phyloP scores from a whole-genome alignment of 768 basidiomycete species.

The Auricularia cornea region DNA sequence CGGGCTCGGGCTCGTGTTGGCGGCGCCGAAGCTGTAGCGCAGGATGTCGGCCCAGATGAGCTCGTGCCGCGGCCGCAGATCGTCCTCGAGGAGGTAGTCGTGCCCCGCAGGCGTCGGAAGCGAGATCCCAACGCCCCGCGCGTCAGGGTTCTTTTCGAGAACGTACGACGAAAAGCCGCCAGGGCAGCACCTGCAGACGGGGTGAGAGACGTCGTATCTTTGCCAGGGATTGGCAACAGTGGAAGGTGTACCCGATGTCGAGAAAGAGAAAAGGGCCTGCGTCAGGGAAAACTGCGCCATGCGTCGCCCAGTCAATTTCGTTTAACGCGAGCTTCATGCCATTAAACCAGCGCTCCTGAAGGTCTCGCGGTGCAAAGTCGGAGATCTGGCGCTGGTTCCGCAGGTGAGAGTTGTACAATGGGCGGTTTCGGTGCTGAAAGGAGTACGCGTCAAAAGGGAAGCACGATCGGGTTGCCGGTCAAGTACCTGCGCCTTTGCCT shows the following conservation, averaged over 20 bases:
- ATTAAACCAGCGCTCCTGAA: constrained; percentile 9
- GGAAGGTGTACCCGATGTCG: constrained; percentile 19
- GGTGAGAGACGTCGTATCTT: background rate
- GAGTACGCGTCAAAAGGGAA: too few relatives aligned
- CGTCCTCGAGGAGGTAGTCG: constrained; percentile 14
- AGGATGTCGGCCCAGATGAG: constrained; percentile 19
- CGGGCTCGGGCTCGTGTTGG: constrained; percentile 2
- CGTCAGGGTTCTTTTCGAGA: constrained; percentile 16
- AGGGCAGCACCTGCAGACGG: constrained; percentile 20
- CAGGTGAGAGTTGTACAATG: background rate
- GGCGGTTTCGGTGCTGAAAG: background rate
- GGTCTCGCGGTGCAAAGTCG: constrained; percentile 2
- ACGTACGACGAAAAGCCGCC: constrained; percentile 25
- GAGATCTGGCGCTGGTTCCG: constrained; percentile 10
- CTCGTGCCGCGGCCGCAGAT: constrained; percentile 15
- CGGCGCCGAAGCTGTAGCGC: constrained; percentile 9
- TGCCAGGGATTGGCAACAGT: too few relatives aligned
- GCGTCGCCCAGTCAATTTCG: constrained; percentile 12
- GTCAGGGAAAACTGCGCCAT: constrained; percentile 2
- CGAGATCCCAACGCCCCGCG: constrained; percentile 19
- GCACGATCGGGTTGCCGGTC: too few relatives aligned
- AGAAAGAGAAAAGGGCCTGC: constrained; percentile 17
- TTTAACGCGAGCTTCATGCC: constrained; percentile 12
- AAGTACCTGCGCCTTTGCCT: background rate
- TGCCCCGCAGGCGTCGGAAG: constrained; percentile 17